Evolutionary conservation across 805 yeast species (phyloP).

Genomic region (Kockiozyma suomiensis): DNA sequence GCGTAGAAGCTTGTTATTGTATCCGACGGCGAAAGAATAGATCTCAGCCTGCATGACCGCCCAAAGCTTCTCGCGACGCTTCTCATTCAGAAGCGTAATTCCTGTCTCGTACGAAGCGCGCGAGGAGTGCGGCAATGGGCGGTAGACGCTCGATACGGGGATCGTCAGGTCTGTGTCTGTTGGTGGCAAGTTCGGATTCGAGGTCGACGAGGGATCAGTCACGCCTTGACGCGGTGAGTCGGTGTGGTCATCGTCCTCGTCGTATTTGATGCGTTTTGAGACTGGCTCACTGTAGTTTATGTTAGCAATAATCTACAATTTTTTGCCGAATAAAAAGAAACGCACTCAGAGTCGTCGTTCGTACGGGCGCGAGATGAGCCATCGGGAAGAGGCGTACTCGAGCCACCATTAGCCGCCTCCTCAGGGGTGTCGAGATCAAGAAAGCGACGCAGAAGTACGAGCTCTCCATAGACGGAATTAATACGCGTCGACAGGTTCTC

Average conservation of each 20-base stretch:
- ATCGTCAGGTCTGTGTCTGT: conserved; percentile 21
- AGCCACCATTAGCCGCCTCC: conserved; percentile 4
- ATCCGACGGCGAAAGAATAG: conserved; percentile 28
- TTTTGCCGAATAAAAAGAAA: not conserved
- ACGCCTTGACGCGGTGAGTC: conserved; percentile 1
- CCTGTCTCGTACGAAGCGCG: conserved; percentile 27
- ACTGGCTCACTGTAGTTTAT: not conserved
- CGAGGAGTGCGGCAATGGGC: conserved; percentile 19
- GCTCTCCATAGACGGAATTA: conserved; percentile 27
- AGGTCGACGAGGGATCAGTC: not conserved
- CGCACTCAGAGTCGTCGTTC: conserved; percentile 3
- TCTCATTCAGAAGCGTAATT: conserved; percentile 22
- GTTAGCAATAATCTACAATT: not conserved
- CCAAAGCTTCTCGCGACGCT: conserved; percentile 31
- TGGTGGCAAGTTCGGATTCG: conserved; percentile 17
- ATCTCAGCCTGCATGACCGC: conserved; percentile 29
- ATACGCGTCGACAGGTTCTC: conserved; percentile 16
- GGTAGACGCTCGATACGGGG: conserved; percentile 20
- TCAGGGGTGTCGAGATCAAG: conserved; percentile 27
- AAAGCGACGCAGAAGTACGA: conserved; percentile 19
- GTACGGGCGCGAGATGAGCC: not conserved
- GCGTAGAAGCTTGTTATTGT: conserved; percentile 21
- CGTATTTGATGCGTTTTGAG: conserved; percentile 9
- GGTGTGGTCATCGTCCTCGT: conserved; percentile 9
- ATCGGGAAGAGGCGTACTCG: not conserved